Percentiles rank a stretch among this genome's conserved stretches.
Conservation (phyloP, 768 basidiomycete species). For the Clathrus columnatus region DNA sequence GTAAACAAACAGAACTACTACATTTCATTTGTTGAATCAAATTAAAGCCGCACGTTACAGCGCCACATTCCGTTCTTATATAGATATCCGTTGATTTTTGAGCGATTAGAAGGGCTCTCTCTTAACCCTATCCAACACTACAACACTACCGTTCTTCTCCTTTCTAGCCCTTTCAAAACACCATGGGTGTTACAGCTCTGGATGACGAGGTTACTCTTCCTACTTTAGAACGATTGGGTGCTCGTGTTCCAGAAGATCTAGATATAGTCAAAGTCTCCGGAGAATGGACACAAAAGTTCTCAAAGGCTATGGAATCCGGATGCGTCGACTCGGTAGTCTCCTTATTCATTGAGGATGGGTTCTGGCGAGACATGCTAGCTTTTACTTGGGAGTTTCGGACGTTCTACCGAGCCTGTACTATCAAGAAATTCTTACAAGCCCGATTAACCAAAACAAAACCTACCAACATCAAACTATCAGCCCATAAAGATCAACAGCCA, state of each 20-base stretch:
- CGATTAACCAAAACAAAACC: constrained; percentile 25
- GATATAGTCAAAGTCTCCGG: constrained; percentile 28
- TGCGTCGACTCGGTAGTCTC: constrained; percentile 21
- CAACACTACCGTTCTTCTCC: neutral
- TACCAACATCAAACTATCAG: constrained; percentile 12
- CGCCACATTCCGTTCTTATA: neutral
- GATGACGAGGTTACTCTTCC: constrained; percentile 14
- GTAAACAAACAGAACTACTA: too few relatives aligned
- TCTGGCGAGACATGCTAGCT: constrained; percentile 55
- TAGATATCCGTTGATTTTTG: neutral
- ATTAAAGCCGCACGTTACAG: neutral
- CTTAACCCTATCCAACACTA: neutral
- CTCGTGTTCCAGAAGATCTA: constrained; percentile 21
- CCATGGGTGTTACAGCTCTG: neutral
- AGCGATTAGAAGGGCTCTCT: neutral
- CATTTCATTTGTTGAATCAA: too few relatives aligned
- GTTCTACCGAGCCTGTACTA: constrained; percentile 34
- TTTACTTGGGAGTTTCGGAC: constrained; percentile 59
- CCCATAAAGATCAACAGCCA: constrained; percentile 10
- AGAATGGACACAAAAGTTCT: constrained; percentile 29
- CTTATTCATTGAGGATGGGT: constrained; percentile 28
- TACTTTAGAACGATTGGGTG: constrained; percentile 21
- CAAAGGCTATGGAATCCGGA: neutral
- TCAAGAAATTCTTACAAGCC: constrained; percentile 38
- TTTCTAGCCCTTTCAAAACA: neutral